Evolutionary conservation across 805 yeast species (phyloP).

Genomic region (Wickerhamomyces bisporus): DNA sequence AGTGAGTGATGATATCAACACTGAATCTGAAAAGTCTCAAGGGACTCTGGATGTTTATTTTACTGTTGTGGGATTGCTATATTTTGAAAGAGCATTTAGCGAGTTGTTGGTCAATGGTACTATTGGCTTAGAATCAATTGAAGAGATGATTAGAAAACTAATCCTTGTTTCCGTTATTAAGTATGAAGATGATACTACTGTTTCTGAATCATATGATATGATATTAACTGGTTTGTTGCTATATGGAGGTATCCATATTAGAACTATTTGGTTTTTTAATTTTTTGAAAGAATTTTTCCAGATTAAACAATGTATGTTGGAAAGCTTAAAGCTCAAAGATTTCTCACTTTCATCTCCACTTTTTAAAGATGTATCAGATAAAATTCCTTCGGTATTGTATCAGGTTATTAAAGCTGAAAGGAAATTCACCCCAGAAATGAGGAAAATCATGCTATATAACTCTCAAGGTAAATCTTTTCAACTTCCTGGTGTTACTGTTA

Average conservation of each 20-base stretch:
- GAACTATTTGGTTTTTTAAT: slow-evolving; percentile 38
- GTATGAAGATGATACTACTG: slow-evolving; percentile 33
- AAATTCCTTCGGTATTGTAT: too few species aligned
- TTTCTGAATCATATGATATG: slow-evolving; percentile 29
- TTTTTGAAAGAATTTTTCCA: slow-evolving; percentile 28
- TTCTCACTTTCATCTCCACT: neutral
- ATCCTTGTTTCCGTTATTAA: slow-evolving; percentile 12
- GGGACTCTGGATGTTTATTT: slow-evolving; percentile 5
- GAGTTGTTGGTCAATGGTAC: neutral
- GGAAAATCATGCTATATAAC: too few species aligned
- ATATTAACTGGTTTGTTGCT: slow-evolving; percentile 38
- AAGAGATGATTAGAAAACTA: slow-evolving; percentile 9
- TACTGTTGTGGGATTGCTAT: slow-evolving; percentile 9
- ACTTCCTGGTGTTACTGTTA: too few species aligned
- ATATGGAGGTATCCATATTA: slow-evolving; percentile 40
- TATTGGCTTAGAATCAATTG: neutral
- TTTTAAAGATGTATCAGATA: too few species aligned
- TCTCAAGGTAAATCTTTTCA: too few species aligned
- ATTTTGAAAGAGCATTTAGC: slow-evolving; percentile 4
- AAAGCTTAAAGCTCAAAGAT: too few species aligned
- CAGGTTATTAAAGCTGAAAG: too few species aligned
- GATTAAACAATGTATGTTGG: neutral
- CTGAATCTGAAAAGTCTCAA: neutral
- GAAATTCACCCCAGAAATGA: too few species aligned
- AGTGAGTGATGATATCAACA: neutral